Percentiles rank a stretch among this genome's conserved stretches.
These are phyloP conservation scores for Coffea canephora DNA, from an alignment of 257 asterid species.

Conservation along the genomic window DNA sequence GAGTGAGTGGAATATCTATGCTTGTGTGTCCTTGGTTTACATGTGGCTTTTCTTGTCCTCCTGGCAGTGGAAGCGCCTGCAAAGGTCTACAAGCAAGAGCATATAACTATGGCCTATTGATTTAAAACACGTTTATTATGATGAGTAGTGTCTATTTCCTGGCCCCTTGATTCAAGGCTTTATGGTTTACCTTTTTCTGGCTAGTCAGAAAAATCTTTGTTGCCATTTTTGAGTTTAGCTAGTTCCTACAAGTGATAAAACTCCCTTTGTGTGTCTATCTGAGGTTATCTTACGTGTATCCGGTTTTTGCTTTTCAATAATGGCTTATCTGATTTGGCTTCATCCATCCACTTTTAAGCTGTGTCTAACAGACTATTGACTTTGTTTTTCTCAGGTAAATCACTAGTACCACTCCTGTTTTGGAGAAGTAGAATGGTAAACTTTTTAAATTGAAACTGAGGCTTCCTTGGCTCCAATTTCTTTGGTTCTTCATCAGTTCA, in stretches of 20 bases:
- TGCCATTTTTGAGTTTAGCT: not conserved
- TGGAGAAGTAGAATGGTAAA: constrained; percentile 79
- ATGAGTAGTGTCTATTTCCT: not conserved
- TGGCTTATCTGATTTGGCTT: not conserved
- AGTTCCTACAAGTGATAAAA: not conserved
- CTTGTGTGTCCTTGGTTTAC: not conserved
- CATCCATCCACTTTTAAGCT: not conserved
- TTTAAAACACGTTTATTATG: not conserved
- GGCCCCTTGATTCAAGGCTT: not conserved
- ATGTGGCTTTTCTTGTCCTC: not conserved
- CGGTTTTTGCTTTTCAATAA: not conserved
- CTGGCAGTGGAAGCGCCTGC: not conserved
- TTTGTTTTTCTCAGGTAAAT: constrained; percentile 62
- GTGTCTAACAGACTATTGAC: constrained; percentile 2
- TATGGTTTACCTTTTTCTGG: not conserved
- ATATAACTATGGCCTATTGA: not conserved
- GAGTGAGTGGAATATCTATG: not conserved
- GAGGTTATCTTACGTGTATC: not conserved
- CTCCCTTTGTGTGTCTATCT: not conserved
- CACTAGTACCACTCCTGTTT: constrained; percentile 56
- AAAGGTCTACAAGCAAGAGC: not conserved
- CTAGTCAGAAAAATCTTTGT: not conserved
- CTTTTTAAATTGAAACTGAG: constrained; percentile 73
- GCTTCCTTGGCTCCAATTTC: constrained; percentile 69
- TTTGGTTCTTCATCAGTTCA: constrained; percentile 92